Percentiles rank a stretch among this genome's conserved stretches.
phyloP scores from a whole-genome alignment of 208 protist species.

The Lotmaria passim region DNA sequence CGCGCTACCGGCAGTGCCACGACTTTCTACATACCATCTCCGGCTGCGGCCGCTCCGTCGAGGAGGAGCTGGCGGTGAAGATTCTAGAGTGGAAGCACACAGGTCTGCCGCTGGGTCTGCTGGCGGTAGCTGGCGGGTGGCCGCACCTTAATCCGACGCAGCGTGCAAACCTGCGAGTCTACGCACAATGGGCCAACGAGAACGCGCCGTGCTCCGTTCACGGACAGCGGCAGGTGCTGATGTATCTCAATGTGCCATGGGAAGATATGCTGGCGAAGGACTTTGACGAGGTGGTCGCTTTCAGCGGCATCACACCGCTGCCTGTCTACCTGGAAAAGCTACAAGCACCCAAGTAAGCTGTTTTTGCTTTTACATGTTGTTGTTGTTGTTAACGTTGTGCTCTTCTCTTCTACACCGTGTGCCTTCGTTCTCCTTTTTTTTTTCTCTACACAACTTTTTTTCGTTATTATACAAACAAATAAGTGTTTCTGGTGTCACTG shows the following conservation, averaged over 20 bases:
- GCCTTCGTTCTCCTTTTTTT: not conserved
- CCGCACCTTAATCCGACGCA: constrained; percentile 58
- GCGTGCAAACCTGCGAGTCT: constrained; percentile 47
- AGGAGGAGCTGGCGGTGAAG: constrained; percentile 89
- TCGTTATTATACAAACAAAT: not conserved
- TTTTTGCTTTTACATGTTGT: not conserved
- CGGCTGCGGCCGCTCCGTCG: constrained; percentile 75
- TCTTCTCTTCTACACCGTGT: not conserved
- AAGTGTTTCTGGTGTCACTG: too few relatives aligned
- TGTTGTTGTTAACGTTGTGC: not conserved
- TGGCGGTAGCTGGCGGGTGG: constrained; percentile 69
- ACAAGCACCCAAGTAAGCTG: not conserved
- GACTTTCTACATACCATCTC: constrained; percentile 79
- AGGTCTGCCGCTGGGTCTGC: constrained; percentile 74
- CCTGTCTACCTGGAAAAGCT: constrained; percentile 47
- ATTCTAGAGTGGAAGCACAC: constrained; percentile 86
- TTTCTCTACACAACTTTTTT: not conserved
- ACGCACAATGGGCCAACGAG: constrained; percentile 60
- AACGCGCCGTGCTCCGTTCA: constrained; percentile 65
- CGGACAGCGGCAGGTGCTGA: constrained; percentile 48
- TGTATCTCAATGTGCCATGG: constrained; percentile 79
- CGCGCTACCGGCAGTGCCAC: constrained; percentile 85
- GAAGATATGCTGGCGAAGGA: constrained; percentile 70
- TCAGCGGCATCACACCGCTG: constrained; percentile 75
- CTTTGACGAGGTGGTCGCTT: constrained; percentile 51